Conservation (phyloP, 176 grass and related monocot genomes). For the Bothriochloa decipiens region DNA sequence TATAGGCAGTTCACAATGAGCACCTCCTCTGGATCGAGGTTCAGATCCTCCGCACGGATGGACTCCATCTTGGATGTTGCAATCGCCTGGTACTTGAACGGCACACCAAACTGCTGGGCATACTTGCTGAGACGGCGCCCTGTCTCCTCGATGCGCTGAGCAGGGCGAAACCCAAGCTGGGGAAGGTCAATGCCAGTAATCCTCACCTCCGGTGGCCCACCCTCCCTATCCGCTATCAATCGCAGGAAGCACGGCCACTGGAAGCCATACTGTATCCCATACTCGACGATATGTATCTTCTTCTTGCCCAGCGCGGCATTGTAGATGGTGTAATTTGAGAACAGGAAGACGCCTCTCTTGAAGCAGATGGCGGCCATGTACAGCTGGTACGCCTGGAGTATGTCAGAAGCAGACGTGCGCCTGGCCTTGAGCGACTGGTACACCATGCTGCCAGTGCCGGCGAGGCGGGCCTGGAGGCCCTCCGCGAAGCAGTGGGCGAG, state of each 20-base stretch:
- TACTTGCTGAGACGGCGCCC: constrained; percentile 64
- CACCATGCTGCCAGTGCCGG: constrained; percentile 61
- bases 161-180: constrained; percentile 77
- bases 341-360: constrained; percentile 62
- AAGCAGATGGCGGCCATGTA: constrained; percentile 87
- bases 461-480: constrained; percentile 72
- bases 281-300: constrained; percentile 78
- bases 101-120: constrained; percentile 53
- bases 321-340: constrained; percentile 62
- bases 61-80: constrained; percentile 62
- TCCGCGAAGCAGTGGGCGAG: constrained; percentile 77
- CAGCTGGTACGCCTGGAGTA: constrained; percentile 74
- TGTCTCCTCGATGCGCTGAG: constrained; percentile 67
- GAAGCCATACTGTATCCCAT: constrained; percentile 74
- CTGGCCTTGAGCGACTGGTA: constrained; percentile 74
- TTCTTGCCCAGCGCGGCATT: constrained; percentile 52
- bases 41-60: constrained; percentile 55
- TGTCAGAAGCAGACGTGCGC: constrained; percentile 42
- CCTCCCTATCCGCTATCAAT: constrained; percentile 39
- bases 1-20: constrained; percentile 67
- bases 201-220: constrained; percentile 65
- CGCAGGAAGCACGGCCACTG: constrained; percentile 83
- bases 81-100: constrained; percentile 64
- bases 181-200: constrained; percentile 75
- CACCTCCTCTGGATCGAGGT: constrained; percentile 63